Percentiles rank a stretch among this genome's conserved stretches.
These are phyloP conservation scores for Globisporangium cederbergense DNA, from an alignment of 352 stramenopile species.

Conservation along the genomic window DNA sequence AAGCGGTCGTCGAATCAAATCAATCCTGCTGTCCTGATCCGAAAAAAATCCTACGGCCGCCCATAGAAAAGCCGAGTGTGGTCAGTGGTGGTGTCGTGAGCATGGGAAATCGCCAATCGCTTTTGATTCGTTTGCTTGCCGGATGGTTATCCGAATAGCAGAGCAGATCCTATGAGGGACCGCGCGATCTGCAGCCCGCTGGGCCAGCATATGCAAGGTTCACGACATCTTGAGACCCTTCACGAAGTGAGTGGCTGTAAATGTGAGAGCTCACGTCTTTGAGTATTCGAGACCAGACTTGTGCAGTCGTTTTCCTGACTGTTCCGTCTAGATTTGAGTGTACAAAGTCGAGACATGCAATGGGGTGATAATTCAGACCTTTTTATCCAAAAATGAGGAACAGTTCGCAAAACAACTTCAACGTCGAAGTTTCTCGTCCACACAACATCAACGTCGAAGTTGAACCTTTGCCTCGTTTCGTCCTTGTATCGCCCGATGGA, in stretches of 20 bases:
- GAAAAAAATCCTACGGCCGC: neutral
- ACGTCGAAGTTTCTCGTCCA: constrained; percentile 10
- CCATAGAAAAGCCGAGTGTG: constrained; percentile 4
- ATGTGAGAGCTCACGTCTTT: neutral
- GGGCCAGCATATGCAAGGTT: too few relatives aligned
- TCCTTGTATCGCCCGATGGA: too few relatives aligned
- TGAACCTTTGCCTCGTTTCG: neutral
- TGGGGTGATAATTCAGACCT: neutral
- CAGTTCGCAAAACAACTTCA: constrained; percentile 2
- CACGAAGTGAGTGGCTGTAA: neutral
- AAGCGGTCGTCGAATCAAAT: neutral
- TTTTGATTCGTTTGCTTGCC: neutral
- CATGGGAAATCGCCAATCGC: too few relatives aligned
- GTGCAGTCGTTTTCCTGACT: neutral
- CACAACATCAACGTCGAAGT: constrained; percentile 2
- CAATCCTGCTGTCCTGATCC: neutral
- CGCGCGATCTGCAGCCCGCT: too few relatives aligned
- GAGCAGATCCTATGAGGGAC: too few relatives aligned
- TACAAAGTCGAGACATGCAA: neutral
- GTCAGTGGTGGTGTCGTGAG: too few relatives aligned
- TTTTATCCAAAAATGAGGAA: neutral
- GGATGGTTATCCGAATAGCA: too few relatives aligned
- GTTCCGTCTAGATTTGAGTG: neutral
- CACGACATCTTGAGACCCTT: too few relatives aligned
- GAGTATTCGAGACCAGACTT: neutral